These are phyloP conservation scores for Salix viminalis DNA, from an alignment of 345 rosid genomes.

Conservation along the genomic window DNA sequence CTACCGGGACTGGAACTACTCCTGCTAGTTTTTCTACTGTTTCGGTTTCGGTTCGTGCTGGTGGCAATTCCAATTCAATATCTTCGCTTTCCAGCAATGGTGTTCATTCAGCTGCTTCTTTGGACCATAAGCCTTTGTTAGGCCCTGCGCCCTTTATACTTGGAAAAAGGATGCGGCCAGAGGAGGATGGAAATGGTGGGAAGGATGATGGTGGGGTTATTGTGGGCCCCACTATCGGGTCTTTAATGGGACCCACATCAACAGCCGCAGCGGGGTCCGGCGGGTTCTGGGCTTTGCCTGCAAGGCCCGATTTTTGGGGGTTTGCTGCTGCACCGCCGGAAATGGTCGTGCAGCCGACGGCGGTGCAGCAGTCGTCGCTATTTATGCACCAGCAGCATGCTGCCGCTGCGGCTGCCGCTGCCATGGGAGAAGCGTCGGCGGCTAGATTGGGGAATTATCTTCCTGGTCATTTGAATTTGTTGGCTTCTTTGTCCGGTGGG, in stretches of 20 bases:
- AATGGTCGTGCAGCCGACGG: slow-evolving; percentile 53
- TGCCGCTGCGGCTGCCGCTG: slow-evolving; percentile 22
- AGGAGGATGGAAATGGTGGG: slow-evolving; percentile 4
- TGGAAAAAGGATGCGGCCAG: slow-evolving; percentile 64
- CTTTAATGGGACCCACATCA: slow-evolving; percentile 3
- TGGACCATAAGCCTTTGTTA: slow-evolving; percentile 72
- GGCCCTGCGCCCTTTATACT: slow-evolving; percentile 78
- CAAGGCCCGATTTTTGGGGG: slow-evolving; percentile 85
- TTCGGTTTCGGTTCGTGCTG: slow-evolving; percentile 61
- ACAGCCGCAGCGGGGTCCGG: slow-evolving; percentile 20
- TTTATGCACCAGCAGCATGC: slow-evolving; percentile 69
- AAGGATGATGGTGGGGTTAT: slow-evolving; percentile 19
- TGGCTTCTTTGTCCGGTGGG: slow-evolving; percentile 32
- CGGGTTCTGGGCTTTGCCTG: slow-evolving; percentile 92
- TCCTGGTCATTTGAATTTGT: slow-evolving; percentile 31
- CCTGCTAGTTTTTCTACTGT: slow-evolving; percentile 87
- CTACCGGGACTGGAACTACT: slow-evolving; percentile 94
- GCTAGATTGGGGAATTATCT: slow-evolving; percentile 33
- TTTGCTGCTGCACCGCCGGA: slow-evolving; percentile 61
- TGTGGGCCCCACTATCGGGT: slow-evolving; percentile 7
- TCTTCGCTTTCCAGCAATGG: slow-evolving; percentile 14
- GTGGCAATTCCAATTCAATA: slow-evolving; percentile 44
- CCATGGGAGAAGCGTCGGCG: slow-evolving; percentile 79
- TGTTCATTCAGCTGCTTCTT: background rate
- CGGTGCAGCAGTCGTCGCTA: slow-evolving; percentile 42